phyloP scores from a whole-genome alignment of 225 moss, liverwort and hornwort species.

The Lunularia cruciata region DNA sequence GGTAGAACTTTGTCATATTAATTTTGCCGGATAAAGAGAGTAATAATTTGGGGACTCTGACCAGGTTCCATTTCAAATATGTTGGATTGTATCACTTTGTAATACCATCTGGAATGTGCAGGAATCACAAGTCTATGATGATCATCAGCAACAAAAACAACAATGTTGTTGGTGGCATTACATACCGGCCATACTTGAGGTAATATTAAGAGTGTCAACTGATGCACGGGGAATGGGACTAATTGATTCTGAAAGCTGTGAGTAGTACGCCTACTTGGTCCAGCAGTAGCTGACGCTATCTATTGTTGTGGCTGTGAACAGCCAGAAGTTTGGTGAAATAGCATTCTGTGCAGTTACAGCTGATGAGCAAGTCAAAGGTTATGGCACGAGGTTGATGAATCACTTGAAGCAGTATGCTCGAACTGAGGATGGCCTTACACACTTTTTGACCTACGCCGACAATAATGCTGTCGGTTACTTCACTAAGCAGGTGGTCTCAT shows the following conservation, averaged over 20 bases:
- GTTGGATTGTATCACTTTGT: no score
- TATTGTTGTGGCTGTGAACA: conserved; percentile 41
- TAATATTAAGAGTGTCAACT: conserved; percentile 28
- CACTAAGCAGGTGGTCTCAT: conserved; percentile 95
- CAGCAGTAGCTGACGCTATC: not conserved
- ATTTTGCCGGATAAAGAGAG: not conserved
- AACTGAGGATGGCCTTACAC: conserved; percentile 81
- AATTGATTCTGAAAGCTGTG: no score
- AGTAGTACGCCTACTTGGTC: not conserved
- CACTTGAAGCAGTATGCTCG: conserved; percentile 98
- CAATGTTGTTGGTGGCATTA: conserved; percentile 93
- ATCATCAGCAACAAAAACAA: conserved; percentile 91
- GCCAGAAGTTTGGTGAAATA: conserved; percentile 98
- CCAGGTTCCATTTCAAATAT: not conserved
- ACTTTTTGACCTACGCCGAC: conserved; percentile 97
- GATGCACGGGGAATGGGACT: no score
- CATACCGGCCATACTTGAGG: conserved; percentile 94
- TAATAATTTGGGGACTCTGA: no score
- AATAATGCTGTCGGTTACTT: conserved; percentile 99
- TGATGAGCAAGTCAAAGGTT: conserved; percentile 99
- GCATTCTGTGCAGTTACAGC: conserved; percentile 93
- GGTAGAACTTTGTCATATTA: not conserved
- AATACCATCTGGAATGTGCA: conserved; percentile 26
- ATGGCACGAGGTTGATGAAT: conserved; percentile 99
- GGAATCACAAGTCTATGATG: conserved; percentile 99